A percentile compares a stretch with the other conserved stretches of the same genome.
Evolutionary conservation across 495 filamentous ascomycete genomes (phyloP).

Genomic region (Trichoderma asperelloides): DNA sequence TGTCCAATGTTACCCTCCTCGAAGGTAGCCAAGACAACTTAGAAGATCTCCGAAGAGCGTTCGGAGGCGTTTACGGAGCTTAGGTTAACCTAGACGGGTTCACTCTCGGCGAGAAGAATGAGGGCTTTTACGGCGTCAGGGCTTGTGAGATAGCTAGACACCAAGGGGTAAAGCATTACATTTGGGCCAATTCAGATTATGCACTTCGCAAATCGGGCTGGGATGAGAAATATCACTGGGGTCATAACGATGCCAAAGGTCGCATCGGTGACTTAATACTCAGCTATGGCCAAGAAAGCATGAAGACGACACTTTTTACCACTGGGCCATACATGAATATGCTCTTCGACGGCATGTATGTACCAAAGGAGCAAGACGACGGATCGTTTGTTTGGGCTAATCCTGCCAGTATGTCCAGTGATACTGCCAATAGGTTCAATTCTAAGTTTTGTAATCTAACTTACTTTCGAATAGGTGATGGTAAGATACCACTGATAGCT

Average conservation of each 20-base stretch:
- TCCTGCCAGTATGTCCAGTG: slow-evolving; percentile 14
- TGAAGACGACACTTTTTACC: slow-evolving; percentile 29
- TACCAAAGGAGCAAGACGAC: slow-evolving; percentile 10
- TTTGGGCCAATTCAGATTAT: slow-evolving; percentile 27
- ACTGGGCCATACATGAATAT: slow-evolving; percentile 31
- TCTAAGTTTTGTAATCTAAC: background rate
- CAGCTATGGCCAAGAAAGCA: slow-evolving; percentile 18
- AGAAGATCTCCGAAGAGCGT: slow-evolving; percentile 24
- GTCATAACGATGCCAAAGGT: slow-evolving; percentile 33
- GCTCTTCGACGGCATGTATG: slow-evolving; percentile 20
- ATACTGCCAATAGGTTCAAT: background rate
- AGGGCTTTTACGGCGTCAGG: slow-evolving; percentile 33
- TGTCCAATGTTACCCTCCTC: slow-evolving; percentile 23
- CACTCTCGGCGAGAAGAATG: slow-evolving; percentile 28
- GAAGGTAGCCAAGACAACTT: slow-evolving; percentile 25
- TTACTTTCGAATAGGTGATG: slow-evolving; percentile 14
- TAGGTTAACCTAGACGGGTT: slow-evolving; percentile 34
- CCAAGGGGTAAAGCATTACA: slow-evolving; percentile 27
- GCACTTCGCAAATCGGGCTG: slow-evolving; percentile 20
- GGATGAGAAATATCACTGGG: slow-evolving; percentile 25
- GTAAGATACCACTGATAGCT: slow-evolving; percentile 20
- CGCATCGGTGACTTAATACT: slow-evolving; percentile 20
- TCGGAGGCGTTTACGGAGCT: slow-evolving; percentile 23
- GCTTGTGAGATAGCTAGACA: slow-evolving; percentile 31
- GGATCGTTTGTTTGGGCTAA: slow-evolving; percentile 12